Evolutionary conservation across 805 yeast genomes (phyloP), one percentile per base, ranked within the genome.

Genomic region (Nakazawaea anatomiae): DNA sequence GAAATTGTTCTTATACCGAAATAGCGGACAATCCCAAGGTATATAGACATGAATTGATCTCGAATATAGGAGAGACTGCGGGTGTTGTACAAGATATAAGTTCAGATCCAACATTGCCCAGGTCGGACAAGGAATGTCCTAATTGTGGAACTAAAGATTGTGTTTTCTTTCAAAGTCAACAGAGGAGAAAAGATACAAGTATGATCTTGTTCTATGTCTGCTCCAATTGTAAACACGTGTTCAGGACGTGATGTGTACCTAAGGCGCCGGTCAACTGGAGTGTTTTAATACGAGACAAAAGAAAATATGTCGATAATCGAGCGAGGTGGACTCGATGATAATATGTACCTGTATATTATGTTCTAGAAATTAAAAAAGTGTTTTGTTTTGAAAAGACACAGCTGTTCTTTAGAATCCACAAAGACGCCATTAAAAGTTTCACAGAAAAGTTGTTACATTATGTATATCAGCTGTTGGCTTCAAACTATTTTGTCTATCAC

Each of bases 51-150:
- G 98, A 94, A 70, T 77, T 92, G 70, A 86, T 89, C 57, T 82
- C 97, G 11, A 86, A 87, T 60, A 89, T 92, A 57, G 96, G 88
- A 63, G 97, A 89, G 64, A 92, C 97, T 2, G 98, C 98, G 1
- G 98, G 98, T 60, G 96, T 88, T 49, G 96, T 94, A 39, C 91
- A 88, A 65, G 98, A 92, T 67, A 87, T 94, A 57, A 97, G 97
- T 1, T 76, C 85, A 28, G 99, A 94, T 68, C 98, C 98, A n/a
- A 94, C 99, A 2, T 82, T 94, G 63, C 99, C 99, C 50, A 77
- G 97, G 57, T 87, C 96, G 1, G 94, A 92, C 66, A 88, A 88
- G 63, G 91, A 87, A 60, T 94, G 99, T 68, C 96, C 97, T 3
- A 76, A 78, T 50, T 94, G 99, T 69, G 84, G 80, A 58, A 85